phyloP scores from a whole-genome alignment of 2,329 filamentous ascomycete species.

The Teratosphaeriaceae sp. region DNA sequence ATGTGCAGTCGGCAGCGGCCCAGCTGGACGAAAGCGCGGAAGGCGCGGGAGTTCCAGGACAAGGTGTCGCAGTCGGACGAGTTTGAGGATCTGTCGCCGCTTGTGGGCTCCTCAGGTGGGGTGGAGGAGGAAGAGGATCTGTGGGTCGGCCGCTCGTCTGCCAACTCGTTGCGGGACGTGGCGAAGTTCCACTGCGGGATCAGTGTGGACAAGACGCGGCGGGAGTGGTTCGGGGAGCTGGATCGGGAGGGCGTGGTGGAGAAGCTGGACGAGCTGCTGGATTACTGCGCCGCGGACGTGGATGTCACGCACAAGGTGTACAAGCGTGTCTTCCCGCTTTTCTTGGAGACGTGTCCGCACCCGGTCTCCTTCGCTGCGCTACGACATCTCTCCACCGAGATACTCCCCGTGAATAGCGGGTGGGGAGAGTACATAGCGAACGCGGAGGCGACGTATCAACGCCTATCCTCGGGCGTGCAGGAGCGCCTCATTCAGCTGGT shows the following conservation, averaged over 20 bases:
- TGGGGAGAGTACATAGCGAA: conserved; percentile 83
- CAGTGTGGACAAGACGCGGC: conserved; percentile 79
- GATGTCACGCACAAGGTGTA: conserved; percentile 91
- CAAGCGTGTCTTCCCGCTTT: conserved; percentile 84
- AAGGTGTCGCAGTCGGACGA: conserved; percentile 66
- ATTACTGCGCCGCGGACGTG: conserved; percentile 95
- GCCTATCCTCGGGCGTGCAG: conserved; percentile 69
- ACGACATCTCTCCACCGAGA: conserved; percentile 86
- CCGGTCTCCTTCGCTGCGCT: conserved; percentile 95
- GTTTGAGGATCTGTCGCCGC: conserved; percentile 61
- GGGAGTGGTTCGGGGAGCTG: conserved; percentile 80
- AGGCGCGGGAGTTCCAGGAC: conserved; percentile 77
- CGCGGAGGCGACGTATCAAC: conserved; percentile 77
- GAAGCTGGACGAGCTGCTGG: conserved; percentile 74
- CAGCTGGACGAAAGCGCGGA: conserved; percentile 96
- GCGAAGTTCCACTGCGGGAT: conserved; percentile 93
- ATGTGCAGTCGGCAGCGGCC: conserved; percentile 97
- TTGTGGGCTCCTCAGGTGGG: conserved; percentile 58
- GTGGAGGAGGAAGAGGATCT: conserved; percentile 85
- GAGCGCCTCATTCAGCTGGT: conserved; percentile 67
- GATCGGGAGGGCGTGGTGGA: conserved; percentile 62
- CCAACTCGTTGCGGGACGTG: conserved; percentile 92
- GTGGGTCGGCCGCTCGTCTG: conserved; percentile 89
- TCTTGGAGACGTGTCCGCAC: conserved; percentile 84
- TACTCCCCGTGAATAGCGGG: conserved; percentile 78